Percentiles rank a stretch among this genome's conserved stretches.
These are phyloP conservation scores for Wickerhamiella lipophila DNA, from an alignment of 805 yeast genomes.

Conservation along the genomic window DNA sequence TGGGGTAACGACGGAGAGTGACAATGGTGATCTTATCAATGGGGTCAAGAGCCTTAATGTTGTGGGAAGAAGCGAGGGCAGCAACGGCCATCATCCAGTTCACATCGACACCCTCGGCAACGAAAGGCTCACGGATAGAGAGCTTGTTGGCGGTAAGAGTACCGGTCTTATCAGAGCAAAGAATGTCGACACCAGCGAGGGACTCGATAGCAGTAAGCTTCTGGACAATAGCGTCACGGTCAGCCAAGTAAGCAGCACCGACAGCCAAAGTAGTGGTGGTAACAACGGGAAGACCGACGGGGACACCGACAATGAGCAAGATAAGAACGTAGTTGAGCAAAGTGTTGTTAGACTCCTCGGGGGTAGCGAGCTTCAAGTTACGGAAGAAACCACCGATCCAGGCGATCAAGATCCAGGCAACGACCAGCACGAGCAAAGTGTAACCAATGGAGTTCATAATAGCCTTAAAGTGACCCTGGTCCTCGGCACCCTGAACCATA, in stretches of 20 bases:
- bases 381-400: slow-evolving; percentile 96
- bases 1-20: slow-evolving; percentile 78
- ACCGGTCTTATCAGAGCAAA: slow-evolving; percentile 97
- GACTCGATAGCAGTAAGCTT: slow-evolving; percentile 94
- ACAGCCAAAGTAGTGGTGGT: slow-evolving; percentile 98
- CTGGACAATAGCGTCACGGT: slow-evolving; percentile 93
- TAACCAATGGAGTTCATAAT: slow-evolving; percentile 96
- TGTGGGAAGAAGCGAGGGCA: slow-evolving; percentile 94
- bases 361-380: slow-evolving; percentile 70
- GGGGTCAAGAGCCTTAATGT: slow-evolving; percentile 96
- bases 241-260: slow-evolving; percentile 97
- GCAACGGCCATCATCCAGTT: slow-evolving; percentile 96
- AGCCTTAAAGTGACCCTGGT: slow-evolving; percentile 96
- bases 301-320: slow-evolving; percentile 93
- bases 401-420: slow-evolving; percentile 69
- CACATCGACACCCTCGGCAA: slow-evolving; percentile 94
- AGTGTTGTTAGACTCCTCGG: slow-evolving; percentile 28
- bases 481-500: slow-evolving; percentile 88
- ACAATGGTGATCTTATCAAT: slow-evolving; percentile 93
- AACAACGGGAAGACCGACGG: slow-evolving; percentile 97
- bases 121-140: slow-evolving; percentile 92
- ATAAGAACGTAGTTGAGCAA: slow-evolving; percentile 88
- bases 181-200: slow-evolving; percentile 91
- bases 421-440: slow-evolving; percentile 73
- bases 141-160: slow-evolving; percentile 92